A percentile compares a stretch with the other conserved stretches of the same genome.
phyloP scores from a whole-genome alignment of 2,329 filamentous ascomycete genomes.

The Sporothrix brunneoviolacea region DNA sequence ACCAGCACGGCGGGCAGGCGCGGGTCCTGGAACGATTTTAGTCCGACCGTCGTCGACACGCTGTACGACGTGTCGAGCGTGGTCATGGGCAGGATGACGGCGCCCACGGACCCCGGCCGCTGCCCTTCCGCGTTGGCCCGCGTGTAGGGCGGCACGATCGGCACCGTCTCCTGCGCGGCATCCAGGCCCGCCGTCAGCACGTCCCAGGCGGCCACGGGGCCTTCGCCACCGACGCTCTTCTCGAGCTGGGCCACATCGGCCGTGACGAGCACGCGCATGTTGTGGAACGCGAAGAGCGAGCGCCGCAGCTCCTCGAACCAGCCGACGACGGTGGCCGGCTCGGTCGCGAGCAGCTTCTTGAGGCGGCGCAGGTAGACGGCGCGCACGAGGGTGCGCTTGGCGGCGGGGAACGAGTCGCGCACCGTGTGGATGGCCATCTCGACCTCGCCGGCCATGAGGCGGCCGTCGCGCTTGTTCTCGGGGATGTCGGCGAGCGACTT shows the following conservation, averaged over 20 bases:
- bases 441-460: slow-evolving; percentile 56
- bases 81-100: slow-evolving; percentile 81
- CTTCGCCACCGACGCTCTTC: slow-evolving; percentile 40
- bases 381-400: slow-evolving; percentile 77
- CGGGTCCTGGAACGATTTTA: slow-evolving; percentile 69
- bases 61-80: slow-evolving; percentile 90
- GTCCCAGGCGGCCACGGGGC: slow-evolving; percentile 66
- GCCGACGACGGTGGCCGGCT: slow-evolving; percentile 66
- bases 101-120: slow-evolving; percentile 64
- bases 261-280: slow-evolving; percentile 78
- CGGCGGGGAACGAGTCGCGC: slow-evolving; percentile 67
- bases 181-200: slow-evolving; percentile 49
- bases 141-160: slow-evolving; percentile 62
- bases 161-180: slow-evolving; percentile 45
- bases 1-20: slow-evolving; percentile 79
- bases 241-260: slow-evolving; percentile 69
- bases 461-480: slow-evolving; percentile 81
- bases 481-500: slow-evolving; percentile 90
- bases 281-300: slow-evolving; percentile 73
- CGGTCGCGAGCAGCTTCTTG: slow-evolving; percentile 69
- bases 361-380: slow-evolving; percentile 81
- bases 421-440: slow-evolving; percentile 75
- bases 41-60: slow-evolving; percentile 66
- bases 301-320: slow-evolving; percentile 72
- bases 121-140: slow-evolving; percentile 71